Base-by-base conservation (phyloP, 495 filamentous ascomycete species). In the Evernia prunastri region DNA sequence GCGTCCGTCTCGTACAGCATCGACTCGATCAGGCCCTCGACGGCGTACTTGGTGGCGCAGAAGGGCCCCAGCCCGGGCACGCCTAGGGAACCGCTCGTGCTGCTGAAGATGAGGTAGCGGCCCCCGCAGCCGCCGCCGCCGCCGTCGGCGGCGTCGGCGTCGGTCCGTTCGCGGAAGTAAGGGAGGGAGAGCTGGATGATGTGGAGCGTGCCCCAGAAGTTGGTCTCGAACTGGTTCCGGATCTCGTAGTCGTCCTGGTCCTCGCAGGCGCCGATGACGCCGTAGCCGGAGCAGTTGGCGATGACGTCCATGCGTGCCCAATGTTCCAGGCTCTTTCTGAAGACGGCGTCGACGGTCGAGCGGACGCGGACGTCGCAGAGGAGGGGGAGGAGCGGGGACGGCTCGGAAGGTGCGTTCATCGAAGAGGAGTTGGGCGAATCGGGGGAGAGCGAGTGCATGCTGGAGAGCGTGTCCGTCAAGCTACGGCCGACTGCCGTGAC, bases 191-290 rank as follows among this genome's bases (percentile, higher is more conserved):
- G 76, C 73, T 96, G 90, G 64, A 97, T 88, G 69, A 98, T 97
- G 72, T 97, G 88, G 65, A 97, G 85, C 40, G 92, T 91, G 0
- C 91, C 90, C 74, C 96, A 97, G 79, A 93, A 96, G 61, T 94
- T 90, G 47, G 86, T 87, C 73, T 97, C 93, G 75, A 97, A 97
- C 74, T 97, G 93, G 72, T 93, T 94, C 65, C 91, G 88, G 66
- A 98, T 87, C 68, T 97, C 93, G 73, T 89, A 87, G 69, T 94
- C 90, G 75, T 96, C 91, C 76, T 97, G 94, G 77, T 97, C 94
- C 76, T 98, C 94, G 76, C 91, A 96, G 4, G 93, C 88, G 36
- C 90, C 93, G 68, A 97, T 96, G 40, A 98, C 90, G 58, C 93
- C 94, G 76, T 94, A 95, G 40, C 89, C 89, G 37, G 88, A 88